phyloP scores from a whole-genome alignment of 768 basidiomycete genomes.

The Kwoniella heveanensis region DNA sequence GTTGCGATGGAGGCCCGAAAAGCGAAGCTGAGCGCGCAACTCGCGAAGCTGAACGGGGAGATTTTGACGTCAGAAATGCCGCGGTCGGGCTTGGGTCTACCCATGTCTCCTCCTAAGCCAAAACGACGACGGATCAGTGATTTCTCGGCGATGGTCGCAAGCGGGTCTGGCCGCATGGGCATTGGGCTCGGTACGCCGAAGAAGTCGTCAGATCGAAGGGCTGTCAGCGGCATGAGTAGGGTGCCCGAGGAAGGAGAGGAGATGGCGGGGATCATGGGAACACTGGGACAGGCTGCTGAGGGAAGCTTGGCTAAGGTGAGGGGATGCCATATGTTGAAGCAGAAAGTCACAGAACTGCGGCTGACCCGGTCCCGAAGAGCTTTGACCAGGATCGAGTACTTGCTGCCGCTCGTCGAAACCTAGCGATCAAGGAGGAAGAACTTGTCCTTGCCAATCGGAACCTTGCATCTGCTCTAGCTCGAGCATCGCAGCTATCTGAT shows the following conservation, averaged over 20 bases:
- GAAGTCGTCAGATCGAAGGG: slow-evolving; percentile 34
- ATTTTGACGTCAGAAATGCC: slow-evolving; percentile 48
- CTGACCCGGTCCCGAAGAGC: slow-evolving; percentile 13
- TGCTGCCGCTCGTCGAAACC: slow-evolving; percentile 33
- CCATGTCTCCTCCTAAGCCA: slow-evolving; percentile 26
- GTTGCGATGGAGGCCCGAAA: slow-evolving; percentile 51
- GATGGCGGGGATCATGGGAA: slow-evolving; percentile 25
- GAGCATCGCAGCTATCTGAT: slow-evolving; percentile 13
- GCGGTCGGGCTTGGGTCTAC: slow-evolving; percentile 28
- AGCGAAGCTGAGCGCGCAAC: slow-evolving; percentile 38
- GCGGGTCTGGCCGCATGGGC: slow-evolving; percentile 20
- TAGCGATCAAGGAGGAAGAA: slow-evolving; percentile 39
- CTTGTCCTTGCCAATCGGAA: slow-evolving; percentile 24
- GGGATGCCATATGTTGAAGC: no score
- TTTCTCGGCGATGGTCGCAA: slow-evolving; percentile 22
- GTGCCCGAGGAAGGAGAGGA: slow-evolving; percentile 37
- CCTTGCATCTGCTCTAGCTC: slow-evolving; percentile 17
- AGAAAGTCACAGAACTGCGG: not conserved
- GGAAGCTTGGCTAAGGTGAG: slow-evolving; percentile 14
- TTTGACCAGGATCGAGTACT: slow-evolving; percentile 41
- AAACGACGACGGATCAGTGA: slow-evolving; percentile 55
- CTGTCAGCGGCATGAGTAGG: slow-evolving; percentile 47
- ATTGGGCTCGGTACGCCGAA: slow-evolving; percentile 38
- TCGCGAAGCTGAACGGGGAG: slow-evolving; percentile 52
- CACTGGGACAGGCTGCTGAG: slow-evolving; percentile 16